Evolutionary conservation across 495 filamentous ascomycete species (phyloP).

Genomic region (Trypethelium eluteriae): DNA sequence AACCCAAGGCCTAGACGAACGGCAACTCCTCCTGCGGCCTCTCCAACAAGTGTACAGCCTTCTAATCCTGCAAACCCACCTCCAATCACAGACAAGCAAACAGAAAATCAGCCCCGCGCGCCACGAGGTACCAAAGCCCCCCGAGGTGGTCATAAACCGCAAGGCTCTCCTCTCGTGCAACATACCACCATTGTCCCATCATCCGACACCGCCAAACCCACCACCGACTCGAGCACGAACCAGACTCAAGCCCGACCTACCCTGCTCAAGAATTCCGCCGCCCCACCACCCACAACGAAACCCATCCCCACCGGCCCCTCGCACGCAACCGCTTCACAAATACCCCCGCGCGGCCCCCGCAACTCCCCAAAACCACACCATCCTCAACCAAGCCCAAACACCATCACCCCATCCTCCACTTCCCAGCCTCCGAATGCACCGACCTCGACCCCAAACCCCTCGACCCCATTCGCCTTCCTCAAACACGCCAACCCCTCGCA

Average conservation of each 20-base stretch:
- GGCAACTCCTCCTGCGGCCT: conserved; percentile 30
- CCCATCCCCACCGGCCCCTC: conserved; percentile 26
- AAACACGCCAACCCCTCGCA: conserved; percentile 90
- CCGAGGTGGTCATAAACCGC: conserved; percentile 3
- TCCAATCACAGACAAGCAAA: conserved; percentile 27
- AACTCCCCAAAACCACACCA: conserved; percentile 35
- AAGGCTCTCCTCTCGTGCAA: neutral
- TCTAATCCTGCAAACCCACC: neutral
- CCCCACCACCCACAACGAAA: conserved; percentile 18
- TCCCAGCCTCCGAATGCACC: no score
- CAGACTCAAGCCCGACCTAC: conserved; percentile 12
- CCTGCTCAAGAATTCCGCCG: conserved; percentile 19
- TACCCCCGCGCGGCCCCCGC: conserved; percentile 29
- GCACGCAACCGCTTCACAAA: conserved; percentile 14
- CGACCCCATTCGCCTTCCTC: conserved; percentile 60
- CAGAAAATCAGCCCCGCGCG: conserved; percentile 8
- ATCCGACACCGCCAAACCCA: neutral
- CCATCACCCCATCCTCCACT: no score
- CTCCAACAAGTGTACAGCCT: conserved; percentile 22
- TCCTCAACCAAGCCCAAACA: no score
- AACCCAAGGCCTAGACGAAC: conserved; percentile 19
- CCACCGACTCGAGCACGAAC: neutral
- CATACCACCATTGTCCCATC: neutral
- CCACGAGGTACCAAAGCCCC: conserved; percentile 17
- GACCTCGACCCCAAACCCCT: no score